Evolutionary conservation across 2,329 filamentous ascomycete species (phyloP).

Genomic region (Nigrospora sphaerica): DNA sequence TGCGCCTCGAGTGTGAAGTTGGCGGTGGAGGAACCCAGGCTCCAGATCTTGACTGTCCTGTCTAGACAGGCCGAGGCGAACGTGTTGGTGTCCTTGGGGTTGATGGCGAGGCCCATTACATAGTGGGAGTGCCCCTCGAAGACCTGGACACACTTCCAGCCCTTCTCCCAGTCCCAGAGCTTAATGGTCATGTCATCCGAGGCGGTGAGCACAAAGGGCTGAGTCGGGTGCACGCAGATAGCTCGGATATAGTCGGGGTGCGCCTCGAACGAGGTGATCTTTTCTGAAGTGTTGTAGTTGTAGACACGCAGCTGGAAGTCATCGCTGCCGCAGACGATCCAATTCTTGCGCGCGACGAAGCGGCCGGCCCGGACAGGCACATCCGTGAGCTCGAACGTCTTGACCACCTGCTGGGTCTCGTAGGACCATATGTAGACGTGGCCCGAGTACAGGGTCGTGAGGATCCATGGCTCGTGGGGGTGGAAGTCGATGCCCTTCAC

Average conservation of each 20-base stretch:
- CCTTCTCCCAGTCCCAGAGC: conserved; percentile 98
- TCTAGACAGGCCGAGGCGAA: conserved; percentile 93
- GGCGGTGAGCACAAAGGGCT: conserved; percentile 91
- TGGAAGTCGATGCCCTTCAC: conserved; percentile 97
- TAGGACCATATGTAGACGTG: conserved; percentile 99
- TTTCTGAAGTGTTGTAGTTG: conserved; percentile 99
- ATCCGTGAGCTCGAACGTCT: conserved; percentile 98
- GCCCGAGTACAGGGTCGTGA: conserved; percentile 96
- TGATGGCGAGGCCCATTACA: conserved; percentile 94
- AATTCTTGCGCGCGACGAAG: conserved; percentile 97
- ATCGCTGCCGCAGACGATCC: conserved; percentile 93
- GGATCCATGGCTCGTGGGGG: conserved; percentile 90
- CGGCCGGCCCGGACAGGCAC: conserved; percentile 94
- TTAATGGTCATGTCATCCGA: conserved; percentile 99
- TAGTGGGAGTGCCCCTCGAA: conserved; percentile 97
- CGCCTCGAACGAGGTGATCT: conserved; percentile 94
- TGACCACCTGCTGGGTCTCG: conserved; percentile 92
- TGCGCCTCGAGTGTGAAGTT: conserved; percentile 97
- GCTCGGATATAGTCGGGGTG: conserved; percentile 98
- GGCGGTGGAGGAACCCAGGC: conserved; percentile 81
- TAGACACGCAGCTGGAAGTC: conserved; percentile 86
- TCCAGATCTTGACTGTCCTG: conserved; percentile 97
- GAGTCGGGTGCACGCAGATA: conserved; percentile 89
- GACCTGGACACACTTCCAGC: conserved; percentile 94
- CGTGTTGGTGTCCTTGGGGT: conserved; percentile 92